phyloP scores from a whole-genome alignment of 345 rosid species.

The Salix arbutifolia region DNA sequence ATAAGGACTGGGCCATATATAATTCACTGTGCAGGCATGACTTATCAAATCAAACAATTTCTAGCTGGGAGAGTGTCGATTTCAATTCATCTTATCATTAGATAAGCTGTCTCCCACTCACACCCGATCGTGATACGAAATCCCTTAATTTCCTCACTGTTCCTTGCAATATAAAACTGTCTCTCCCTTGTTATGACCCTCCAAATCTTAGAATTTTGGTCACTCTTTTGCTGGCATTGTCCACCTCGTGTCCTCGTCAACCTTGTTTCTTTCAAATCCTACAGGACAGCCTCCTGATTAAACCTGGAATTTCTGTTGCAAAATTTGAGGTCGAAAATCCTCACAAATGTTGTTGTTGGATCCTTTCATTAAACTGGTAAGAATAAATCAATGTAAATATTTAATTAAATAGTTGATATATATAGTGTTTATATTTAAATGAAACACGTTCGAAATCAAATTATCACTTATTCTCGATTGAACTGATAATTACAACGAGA shows the following conservation, averaged over 20 bases:
- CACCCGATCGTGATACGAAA: background rate
- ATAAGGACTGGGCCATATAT: slow-evolving; percentile 9
- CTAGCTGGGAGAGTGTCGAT: background rate
- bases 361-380: no score
- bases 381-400: rapidly evolving
- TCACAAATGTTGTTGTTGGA: no score
- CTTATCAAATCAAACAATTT: slow-evolving; percentile 11
- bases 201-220: background rate
- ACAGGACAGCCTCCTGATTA: no score
- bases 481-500: no score
- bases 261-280: background rate
- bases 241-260: background rate
- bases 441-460: no score
- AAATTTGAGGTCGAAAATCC: no score
- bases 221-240: background rate
- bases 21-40: background rate
- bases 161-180: background rate
- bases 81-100: slow-evolving; percentile 3
- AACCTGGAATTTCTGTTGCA: no score
- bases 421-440: rapidly evolving
- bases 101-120: slow-evolving; percentile 13
- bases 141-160: background rate
- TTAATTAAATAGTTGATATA: no score
- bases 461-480: no score
- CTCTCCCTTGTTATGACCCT: background rate